Percentiles rank a stretch among this genome's conserved stretches.
phyloP scores from a whole-genome alignment of 2,329 filamentous ascomycete genomes.

The Fusarium metavorans region DNA sequence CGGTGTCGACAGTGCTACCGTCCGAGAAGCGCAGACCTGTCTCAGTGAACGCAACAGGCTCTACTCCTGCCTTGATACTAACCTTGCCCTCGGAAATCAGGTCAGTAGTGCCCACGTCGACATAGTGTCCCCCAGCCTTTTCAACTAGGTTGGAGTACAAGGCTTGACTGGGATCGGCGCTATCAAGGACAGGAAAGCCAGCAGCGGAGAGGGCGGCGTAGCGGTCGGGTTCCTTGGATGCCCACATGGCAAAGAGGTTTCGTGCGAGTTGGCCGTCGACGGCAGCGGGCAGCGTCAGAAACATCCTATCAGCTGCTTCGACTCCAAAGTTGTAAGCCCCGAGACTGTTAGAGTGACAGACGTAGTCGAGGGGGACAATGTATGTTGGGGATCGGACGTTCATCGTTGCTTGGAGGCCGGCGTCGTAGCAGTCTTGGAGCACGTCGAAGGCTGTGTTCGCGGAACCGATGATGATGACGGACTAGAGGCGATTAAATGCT shows the following conservation, averaged over 20 bases:
- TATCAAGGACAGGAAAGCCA: constrained; percentile 25
- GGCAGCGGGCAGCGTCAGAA: constrained; percentile 7
- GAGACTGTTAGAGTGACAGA: constrained; percentile 14
- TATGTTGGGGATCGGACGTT: constrained; percentile 31
- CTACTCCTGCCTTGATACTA: constrained; percentile 3
- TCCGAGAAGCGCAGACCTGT: constrained; percentile 27
- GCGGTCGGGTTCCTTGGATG: constrained; percentile 21
- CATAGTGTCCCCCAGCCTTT: constrained; percentile 24
- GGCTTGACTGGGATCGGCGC: neutral
- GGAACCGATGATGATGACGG: constrained; percentile 24
- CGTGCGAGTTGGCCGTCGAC: constrained; percentile 22
- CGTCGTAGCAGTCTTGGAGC: constrained; percentile 17
- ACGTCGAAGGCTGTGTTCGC: constrained; percentile 35
- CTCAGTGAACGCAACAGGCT: constrained; percentile 15
- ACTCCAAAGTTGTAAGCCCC: constrained; percentile 25
- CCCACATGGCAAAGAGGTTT: constrained; percentile 11
- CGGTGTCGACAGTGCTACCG: neutral
- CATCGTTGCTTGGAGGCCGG: constrained; percentile 5
- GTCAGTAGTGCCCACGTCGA: constrained; percentile 17
- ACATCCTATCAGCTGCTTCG: constrained; percentile 10
- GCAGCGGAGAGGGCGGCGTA: constrained; percentile 8
- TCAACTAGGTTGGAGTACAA: constrained; percentile 30
- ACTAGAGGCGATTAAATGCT: constrained; percentile 11
- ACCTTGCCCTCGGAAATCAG: constrained; percentile 9
- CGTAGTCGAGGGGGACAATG: constrained; percentile 19